These are phyloP conservation scores for Dothideomycetidae sp. DNA, from an alignment of 2,329 filamentous ascomycete genomes.

Conservation along the genomic window DNA sequence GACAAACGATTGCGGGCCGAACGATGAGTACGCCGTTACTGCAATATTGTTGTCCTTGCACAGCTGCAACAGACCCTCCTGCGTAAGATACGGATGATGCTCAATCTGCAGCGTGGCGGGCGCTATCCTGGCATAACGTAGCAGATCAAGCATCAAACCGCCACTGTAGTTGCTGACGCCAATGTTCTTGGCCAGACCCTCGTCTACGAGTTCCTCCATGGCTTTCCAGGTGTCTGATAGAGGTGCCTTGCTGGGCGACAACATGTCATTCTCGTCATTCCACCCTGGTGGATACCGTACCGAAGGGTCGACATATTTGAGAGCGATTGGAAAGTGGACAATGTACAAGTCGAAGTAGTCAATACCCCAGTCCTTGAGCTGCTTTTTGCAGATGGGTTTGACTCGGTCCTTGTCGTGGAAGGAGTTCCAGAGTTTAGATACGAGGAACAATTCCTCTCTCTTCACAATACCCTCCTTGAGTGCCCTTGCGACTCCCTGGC, in stretches of 20 bases:
- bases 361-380: constrained; percentile 68
- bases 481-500: constrained; percentile 61
- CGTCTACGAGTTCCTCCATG: constrained; percentile 60
- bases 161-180: constrained; percentile 75
- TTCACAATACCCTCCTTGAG: constrained; percentile 70
- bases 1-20: constrained; percentile 64
- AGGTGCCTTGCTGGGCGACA: constrained; percentile 51
- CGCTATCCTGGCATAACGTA: constrained; percentile 60
- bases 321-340: constrained; percentile 76
- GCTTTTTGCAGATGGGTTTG: constrained; percentile 58
- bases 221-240: constrained; percentile 73
- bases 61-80: constrained; percentile 54
- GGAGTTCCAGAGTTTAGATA: constrained; percentile 85
- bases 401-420: constrained; percentile 74
- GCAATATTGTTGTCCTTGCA: constrained; percentile 55
- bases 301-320: constrained; percentile 70
- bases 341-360: constrained; percentile 87
- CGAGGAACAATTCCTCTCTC: constrained; percentile 79
- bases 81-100: constrained; percentile 78
- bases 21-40: constrained; percentile 73
- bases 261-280: constrained; percentile 47
- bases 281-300: constrained; percentile 71
- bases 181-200: constrained; percentile 56
- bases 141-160: constrained; percentile 61
- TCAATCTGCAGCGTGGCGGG: constrained; percentile 76